Conservation (phyloP, 345 rosid genomes). For the Acer negundo region DNA sequence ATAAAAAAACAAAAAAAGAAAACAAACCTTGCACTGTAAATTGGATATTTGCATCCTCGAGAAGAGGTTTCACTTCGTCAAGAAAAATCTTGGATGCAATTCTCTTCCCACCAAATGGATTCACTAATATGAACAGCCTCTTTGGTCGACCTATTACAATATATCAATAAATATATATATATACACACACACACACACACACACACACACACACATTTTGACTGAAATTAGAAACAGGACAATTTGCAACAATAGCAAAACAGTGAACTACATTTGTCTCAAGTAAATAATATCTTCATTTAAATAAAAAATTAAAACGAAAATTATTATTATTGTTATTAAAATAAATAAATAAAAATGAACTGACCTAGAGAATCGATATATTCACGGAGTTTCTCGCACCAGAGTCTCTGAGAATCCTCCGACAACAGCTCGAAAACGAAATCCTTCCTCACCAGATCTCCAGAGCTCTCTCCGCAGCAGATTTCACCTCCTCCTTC, state of each 20-base stretch:
- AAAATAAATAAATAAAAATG: not conserved
- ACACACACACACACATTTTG: not conserved
- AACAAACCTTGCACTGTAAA: conserved; percentile 66
- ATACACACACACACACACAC: no score
- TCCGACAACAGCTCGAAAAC: conserved; percentile 66
- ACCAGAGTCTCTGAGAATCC: conserved; percentile 65
- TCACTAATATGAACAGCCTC: conserved; percentile 67
- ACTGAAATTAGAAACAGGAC: not conserved
- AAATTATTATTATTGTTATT: not conserved
- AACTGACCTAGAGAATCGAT: conserved; percentile 67
- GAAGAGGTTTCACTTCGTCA: conserved; percentile 72
- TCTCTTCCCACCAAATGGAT: conserved; percentile 90
- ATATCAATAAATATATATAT: not conserved
- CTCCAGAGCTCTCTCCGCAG: conserved; percentile 46
- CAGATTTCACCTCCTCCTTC: conserved; percentile 49
- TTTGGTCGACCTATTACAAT: conserved; percentile 69
- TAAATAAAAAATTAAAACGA: not conserved
- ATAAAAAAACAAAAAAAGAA: not conserved
- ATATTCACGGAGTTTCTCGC: conserved; percentile 52
- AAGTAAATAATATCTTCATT: not conserved
- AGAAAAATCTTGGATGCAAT: conserved; percentile 62
- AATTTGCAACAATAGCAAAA: not conserved
- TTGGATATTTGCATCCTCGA: conserved; percentile 75
- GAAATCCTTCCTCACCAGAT: conserved; percentile 61
- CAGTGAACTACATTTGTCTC: not conserved